These are phyloP conservation scores for Hansenula anomala DNA, from an alignment of 1,139 yeast species.

Conservation along the genomic window DNA sequence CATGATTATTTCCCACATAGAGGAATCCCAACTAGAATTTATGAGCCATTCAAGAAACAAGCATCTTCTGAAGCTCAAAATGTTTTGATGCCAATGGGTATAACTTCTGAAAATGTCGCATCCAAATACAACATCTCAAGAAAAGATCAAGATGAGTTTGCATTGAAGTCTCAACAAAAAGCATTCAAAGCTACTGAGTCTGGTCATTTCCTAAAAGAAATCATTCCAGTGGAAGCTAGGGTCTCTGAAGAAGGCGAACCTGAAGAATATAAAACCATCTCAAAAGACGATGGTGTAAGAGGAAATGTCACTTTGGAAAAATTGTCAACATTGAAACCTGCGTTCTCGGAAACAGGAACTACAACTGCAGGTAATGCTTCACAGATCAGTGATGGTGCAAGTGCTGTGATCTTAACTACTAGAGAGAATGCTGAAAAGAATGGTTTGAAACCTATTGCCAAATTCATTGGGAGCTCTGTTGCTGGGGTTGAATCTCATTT, in stretches of 20 bases:
- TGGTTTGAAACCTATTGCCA: constrained; percentile 33
- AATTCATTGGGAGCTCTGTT: constrained; percentile 29
- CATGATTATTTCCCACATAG: constrained; percentile 37
- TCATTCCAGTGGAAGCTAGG: constrained; percentile 32
- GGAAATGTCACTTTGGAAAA: constrained; percentile 28
- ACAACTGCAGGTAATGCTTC: constrained; percentile 41
- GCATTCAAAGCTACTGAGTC: constrained; percentile 32
- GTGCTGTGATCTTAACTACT: constrained; percentile 35
- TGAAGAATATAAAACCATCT: constrained; percentile 21
- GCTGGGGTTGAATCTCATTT: constrained; percentile 34
- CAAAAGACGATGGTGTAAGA: constrained; percentile 33
- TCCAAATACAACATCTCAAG: constrained; percentile 32
- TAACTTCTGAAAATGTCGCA: constrained; percentile 34
- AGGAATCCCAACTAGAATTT: constrained; percentile 31
- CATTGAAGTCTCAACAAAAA: constrained; percentile 31
- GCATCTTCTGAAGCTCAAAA: constrained; percentile 27
- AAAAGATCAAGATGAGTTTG: constrained; percentile 37
- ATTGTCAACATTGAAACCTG: constrained; percentile 30
- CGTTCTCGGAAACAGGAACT: constrained; percentile 31
- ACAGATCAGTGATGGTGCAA: constrained; percentile 40
- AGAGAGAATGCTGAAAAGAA: constrained; percentile 32
- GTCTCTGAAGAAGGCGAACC: constrained; percentile 18
- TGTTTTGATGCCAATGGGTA: constrained; percentile 36
- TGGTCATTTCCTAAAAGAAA: constrained; percentile 35
- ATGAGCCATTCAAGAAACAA: constrained; percentile 19